Evolutionary conservation across 2,329 filamentous ascomycete species (phyloP), one percentile per base, ranked within the genome.

Genomic region (Neophaeococcomyces aloes): DNA sequence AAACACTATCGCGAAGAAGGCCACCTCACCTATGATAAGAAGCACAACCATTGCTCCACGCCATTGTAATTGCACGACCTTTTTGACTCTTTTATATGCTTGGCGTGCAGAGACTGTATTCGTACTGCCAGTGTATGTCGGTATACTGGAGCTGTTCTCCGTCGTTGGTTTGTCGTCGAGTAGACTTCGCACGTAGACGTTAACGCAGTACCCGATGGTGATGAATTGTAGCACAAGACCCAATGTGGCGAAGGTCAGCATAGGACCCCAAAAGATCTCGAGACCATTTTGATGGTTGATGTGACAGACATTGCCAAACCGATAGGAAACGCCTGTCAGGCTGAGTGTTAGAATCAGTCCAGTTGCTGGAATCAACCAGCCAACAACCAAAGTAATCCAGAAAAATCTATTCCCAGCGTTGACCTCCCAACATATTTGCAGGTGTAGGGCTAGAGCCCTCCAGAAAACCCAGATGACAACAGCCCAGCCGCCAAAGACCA

Each of bases 401-500:
- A 95, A 95, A 64, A 95, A 96, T 56, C 75, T 83, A 34, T 79
- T 76, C 30, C 91, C 91, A 3, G 94, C 84, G 6, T 89, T 79
- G 27, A 93, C 74, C 62, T 96, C 87, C 91, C 91, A 98, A 69
- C 88, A 95, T 52, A 98, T 95, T 63, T 96, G 91, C 19, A 98
- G 78, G 63, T 98, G 91, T 56, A 98, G 81, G 3, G 87, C 94
- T 27, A 96, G 67, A 0, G 89, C 84, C 50, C 91, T 79, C 48
- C 95, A 74, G 60, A 95, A 94, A 51, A 88, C 78, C 89, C 91
- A 98, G 63, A 94, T 79, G 25, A 86, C 78, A 35, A 81, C 84
- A 23, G 78, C 75, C 74, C 88, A 85, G 33, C 88, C 91, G 42
- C 91, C 91, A 23, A 88, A 76, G 39, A 96, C 74, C 39, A 98